These are phyloP conservation scores for Teratosphaeria gauchensis DNA, from an alignment of 2,329 filamentous ascomycete species.

Conservation along the genomic window DNA sequence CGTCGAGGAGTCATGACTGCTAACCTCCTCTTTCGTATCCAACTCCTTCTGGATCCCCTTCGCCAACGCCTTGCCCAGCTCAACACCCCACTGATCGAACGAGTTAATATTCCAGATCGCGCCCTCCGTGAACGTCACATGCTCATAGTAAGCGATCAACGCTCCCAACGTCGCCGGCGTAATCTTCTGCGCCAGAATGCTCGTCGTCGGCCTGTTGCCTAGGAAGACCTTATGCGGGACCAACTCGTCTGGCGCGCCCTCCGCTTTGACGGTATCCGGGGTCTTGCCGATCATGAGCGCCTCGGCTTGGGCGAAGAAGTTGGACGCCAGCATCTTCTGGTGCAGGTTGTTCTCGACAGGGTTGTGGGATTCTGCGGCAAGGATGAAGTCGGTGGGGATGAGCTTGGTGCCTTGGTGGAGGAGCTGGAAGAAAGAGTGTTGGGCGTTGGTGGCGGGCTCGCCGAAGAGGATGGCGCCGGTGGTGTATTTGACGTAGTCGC, in stretches of 20 bases:
- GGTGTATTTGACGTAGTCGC: constrained; percentile 89
- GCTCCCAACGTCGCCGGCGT: constrained; percentile 89
- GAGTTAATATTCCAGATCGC: constrained; percentile 99
- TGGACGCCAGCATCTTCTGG: constrained; percentile 90
- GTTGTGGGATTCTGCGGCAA: constrained; percentile 95
- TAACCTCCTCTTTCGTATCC: constrained; percentile 61
- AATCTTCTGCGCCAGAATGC: constrained; percentile 86
- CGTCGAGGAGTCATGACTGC: constrained; percentile 76
- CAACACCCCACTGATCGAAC: constrained; percentile 99
- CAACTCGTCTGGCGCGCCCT: constrained; percentile 63
- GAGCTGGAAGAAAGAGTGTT: constrained; percentile 99
- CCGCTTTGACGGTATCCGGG: constrained; percentile 65
- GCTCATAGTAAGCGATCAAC: constrained; percentile 97
- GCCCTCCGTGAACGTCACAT: constrained; percentile 94
- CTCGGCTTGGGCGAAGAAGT: constrained; percentile 84
- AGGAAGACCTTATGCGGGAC: constrained; percentile 99
- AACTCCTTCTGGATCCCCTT: constrained; percentile 64
- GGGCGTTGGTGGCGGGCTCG: constrained; percentile 96
- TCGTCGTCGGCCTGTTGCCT: constrained; percentile 93
- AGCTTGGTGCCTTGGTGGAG: constrained; percentile 98
- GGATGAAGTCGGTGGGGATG: constrained; percentile 95
- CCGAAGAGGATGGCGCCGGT: constrained; percentile 94
- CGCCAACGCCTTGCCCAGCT: constrained; percentile 90
- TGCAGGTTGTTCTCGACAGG: constrained; percentile 84
- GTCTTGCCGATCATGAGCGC: constrained; percentile 84